Base-by-base conservation (phyloP, 345 rosid species). In the Hibiscus trionum region DNA sequence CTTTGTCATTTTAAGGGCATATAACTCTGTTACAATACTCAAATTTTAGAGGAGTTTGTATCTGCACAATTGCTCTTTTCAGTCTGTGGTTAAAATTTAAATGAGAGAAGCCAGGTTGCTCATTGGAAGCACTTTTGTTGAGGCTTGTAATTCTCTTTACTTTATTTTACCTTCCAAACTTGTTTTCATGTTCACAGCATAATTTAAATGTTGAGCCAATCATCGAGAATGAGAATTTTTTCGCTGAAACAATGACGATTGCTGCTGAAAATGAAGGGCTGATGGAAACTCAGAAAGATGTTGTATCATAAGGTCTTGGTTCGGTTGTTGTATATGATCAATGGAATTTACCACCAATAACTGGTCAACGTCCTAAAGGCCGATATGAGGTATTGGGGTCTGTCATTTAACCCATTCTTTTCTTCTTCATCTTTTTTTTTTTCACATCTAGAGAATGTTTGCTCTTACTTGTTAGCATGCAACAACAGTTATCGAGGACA, bases 281-380 rank as follows among this genome's bases (percentile, higher is more conserved):
- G 62, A 64, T 84, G 70, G 95, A 88, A 75, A 84, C 92, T 69
- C 95, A 91, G 78, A 93, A 93, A 82, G 99, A 93, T 79, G 90
- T 87, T 35, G 91, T 93, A 73, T 91, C 88, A 3, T 97, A 91
- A 89, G 89, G 88, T 77, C 80, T 85, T 69, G 86, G 88, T 87
- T 77, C 87, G 58, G 78, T 91, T 85, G 85, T 80, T 80, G 88
- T 91, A 66, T 96, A 91, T 82, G 97, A 88, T 84, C 92, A 93
- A 78, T 96, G 99, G 99, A 86, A 76, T 80, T 77, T 81, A 61
- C 97, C 93, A 71, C 88, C 87, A 71, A 80, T 82, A 83, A 86
- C 91, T 71, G 95, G 99, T 55, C 95, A 86, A 84, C 77, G 53
- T 66, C 99, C 98, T 67, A 96, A 83, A 82, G 85, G 95, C 72